phyloP scores from a whole-genome alignment of 176 grass and related monocot species.

The Oryza meridionalis region DNA sequence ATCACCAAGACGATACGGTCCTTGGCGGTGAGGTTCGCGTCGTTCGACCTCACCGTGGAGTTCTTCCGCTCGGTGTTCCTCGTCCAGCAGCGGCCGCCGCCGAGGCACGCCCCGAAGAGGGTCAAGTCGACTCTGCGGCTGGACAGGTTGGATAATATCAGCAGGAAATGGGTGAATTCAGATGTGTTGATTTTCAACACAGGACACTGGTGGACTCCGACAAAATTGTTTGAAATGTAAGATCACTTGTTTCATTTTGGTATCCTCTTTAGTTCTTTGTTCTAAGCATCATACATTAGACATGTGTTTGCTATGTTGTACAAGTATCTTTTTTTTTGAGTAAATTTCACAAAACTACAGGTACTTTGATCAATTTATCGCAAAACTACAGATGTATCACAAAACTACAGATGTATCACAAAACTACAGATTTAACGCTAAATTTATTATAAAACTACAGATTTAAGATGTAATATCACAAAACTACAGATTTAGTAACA shows the following conservation, averaged over 20 bases:
- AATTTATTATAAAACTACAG: too few species aligned
- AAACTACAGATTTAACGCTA: too few species aligned
- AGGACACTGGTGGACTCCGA: slow-evolving; percentile 92
- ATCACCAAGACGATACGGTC: slow-evolving; percentile 79
- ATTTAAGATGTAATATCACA: too few species aligned
- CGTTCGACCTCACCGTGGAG: slow-evolving; percentile 79
- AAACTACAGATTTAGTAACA: too few species aligned
- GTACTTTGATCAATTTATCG: too few species aligned
- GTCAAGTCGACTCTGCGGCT: slow-evolving; percentile 69
- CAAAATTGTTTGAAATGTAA: slow-evolving; percentile 94
- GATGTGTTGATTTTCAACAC: slow-evolving; percentile 97
- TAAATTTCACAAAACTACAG: too few species aligned
- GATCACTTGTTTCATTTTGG: slow-evolving; percentile 33
- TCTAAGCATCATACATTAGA: neutral
- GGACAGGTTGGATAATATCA: slow-evolving; percentile 81
- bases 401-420: too few species aligned
- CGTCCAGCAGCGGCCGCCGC: slow-evolving; percentile 64
- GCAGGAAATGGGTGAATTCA: slow-evolving; percentile 69
- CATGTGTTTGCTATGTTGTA: too few species aligned
- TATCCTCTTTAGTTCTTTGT: neutral
- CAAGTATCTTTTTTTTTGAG: too few species aligned
- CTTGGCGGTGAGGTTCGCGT: slow-evolving; percentile 68
- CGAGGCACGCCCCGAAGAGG: slow-evolving; percentile 72
- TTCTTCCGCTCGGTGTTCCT: slow-evolving; percentile 94
- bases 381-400: too few species aligned